These are phyloP conservation scores for Phytophthora litchii DNA, from an alignment of 352 stramenopile genomes.

Conservation along the genomic window DNA sequence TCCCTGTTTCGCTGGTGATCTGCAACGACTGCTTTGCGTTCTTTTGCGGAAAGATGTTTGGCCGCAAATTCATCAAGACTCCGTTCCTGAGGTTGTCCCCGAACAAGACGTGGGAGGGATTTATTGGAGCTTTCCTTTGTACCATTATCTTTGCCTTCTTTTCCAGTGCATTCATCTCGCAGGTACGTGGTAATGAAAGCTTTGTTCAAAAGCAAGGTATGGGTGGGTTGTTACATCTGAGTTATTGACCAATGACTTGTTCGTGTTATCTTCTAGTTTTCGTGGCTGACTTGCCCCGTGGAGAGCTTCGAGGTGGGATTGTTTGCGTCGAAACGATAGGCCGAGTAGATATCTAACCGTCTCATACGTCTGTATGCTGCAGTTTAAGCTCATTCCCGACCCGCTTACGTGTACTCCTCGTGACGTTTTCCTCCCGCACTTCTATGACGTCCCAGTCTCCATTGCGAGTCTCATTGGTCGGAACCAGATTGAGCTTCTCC, in stretches of 20 bases:
- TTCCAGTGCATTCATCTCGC: constrained; percentile 88
- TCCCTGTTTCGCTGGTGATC: constrained; percentile 94
- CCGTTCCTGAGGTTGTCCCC: constrained; percentile 93
- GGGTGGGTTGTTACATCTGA: constrained; percentile 1
- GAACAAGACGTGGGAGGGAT: constrained; percentile 99
- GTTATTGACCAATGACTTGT: neutral
- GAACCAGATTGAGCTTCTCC: constrained; percentile 82
- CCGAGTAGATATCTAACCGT: neutral
- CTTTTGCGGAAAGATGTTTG: constrained; percentile 89
- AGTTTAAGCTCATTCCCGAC: constrained; percentile 71
- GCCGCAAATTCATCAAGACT: constrained; percentile 93
- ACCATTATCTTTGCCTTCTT: constrained; percentile 96
- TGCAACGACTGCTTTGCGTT: constrained; percentile 97
- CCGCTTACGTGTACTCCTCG: constrained; percentile 66
- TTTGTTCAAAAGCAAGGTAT: neutral
- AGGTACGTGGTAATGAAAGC: constrained; percentile 38
- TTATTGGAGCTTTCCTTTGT: constrained; percentile 96
- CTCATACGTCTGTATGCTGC: constrained; percentile 1
- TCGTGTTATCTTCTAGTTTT: constrained; percentile 52
- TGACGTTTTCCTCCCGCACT: constrained; percentile 63
- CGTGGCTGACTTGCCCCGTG: constrained; percentile 95
- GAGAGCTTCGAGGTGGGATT: constrained; percentile 70
- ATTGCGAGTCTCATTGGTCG: constrained; percentile 82
- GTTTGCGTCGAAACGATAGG: neutral
- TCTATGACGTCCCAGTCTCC: constrained; percentile 70